Evolutionary conservation across 805 yeast species (phyloP).

Genomic region (Candida tammaniensis): DNA sequence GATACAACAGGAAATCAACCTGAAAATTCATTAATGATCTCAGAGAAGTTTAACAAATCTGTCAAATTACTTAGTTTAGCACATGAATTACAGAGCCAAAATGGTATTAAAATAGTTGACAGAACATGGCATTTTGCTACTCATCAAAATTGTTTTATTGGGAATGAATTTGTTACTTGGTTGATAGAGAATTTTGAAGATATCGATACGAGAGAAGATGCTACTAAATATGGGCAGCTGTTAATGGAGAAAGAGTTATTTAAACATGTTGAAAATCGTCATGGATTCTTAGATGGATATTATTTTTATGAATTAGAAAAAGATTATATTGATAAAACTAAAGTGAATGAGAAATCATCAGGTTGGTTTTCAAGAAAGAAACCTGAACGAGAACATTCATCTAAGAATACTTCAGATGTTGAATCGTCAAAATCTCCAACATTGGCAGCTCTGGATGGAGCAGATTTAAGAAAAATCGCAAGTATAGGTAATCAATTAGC

Average conservation of each 20-base stretch:
- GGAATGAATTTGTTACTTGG: conserved; percentile 87
- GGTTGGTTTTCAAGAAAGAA: conserved; percentile 35
- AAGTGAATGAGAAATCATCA: conserved; percentile 14
- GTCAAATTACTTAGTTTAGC: conserved; percentile 56
- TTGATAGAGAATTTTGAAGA: conserved; percentile 73
- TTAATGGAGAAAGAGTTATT: conserved; percentile 72
- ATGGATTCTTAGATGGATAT: conserved; percentile 87
- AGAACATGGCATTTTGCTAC: conserved; percentile 88
- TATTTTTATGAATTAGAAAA: conserved; percentile 74
- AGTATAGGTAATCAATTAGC: conserved; percentile 13
- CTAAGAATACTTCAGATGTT: conserved; percentile 25
- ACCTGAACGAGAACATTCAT: conserved; percentile 14
- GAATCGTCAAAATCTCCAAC: conserved; percentile 26
- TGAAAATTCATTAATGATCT: conserved; percentile 24
- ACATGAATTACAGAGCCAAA: conserved; percentile 63
- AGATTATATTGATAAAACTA: conserved; percentile 44
- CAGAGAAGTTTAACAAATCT: conserved; percentile 43
- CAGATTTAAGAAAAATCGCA: conserved; percentile 21
- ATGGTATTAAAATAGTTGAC: conserved; percentile 65
- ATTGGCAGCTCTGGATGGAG: conserved; percentile 15
- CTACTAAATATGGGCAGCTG: conserved; percentile 72
- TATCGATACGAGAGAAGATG: conserved; percentile 78
- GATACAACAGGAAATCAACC: conserved; percentile 36
- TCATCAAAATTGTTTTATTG: conserved; percentile 76
- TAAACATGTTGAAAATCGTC: conserved; percentile 79